A percentile compares a stretch with the other conserved stretches of the same genome.
phyloP scores from a whole-genome alignment of 2,329 filamentous ascomycete species.

The Neonectria hederae region DNA sequence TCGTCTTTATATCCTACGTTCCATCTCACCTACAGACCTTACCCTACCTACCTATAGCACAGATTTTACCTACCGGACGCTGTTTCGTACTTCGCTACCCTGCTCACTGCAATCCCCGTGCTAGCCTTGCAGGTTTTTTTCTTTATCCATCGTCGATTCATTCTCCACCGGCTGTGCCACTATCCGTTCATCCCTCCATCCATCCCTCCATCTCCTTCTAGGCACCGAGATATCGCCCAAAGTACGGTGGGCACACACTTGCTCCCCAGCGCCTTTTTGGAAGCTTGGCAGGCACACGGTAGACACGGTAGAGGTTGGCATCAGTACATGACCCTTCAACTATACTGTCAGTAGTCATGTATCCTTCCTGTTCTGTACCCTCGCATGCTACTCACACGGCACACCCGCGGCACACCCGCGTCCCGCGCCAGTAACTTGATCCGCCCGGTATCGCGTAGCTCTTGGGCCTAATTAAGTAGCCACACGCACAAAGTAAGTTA shows the following conservation, averaged over 20 bases:
- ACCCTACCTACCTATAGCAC: background rate
- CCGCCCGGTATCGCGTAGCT: background rate
- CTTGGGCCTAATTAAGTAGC: background rate
- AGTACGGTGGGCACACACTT: slow-evolving; percentile 1
- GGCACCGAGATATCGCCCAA: slow-evolving; percentile 19
- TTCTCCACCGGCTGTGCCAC: background rate
- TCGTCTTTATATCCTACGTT: background rate
- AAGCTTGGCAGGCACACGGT: slow-evolving; percentile 4
- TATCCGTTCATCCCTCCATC: slow-evolving; percentile 1
- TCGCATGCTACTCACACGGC: background rate
- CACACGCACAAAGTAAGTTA: background rate
- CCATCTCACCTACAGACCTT: background rate
- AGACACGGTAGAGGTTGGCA: slow-evolving; percentile 11
- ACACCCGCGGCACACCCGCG: background rate
- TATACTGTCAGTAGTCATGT: background rate
- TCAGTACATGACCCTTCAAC: slow-evolving; percentile 5
- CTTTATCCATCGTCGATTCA: slow-evolving; percentile 5
- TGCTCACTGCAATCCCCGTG: slow-evolving; percentile 1
- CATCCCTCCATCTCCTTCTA: slow-evolving; percentile 12
- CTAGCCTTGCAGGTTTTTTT: slow-evolving; percentile 6
- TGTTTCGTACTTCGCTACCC: slow-evolving; percentile 7
- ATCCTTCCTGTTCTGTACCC: slow-evolving; percentile 6
- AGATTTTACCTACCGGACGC: background rate
- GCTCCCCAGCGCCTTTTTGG: slow-evolving; percentile 2
- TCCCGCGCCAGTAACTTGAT: slow-evolving; percentile 16